Evolutionary conservation across 441 rosid genomes (phyloP), one percentile per base, ranked within the genome.

Genomic region (Melastoma candidum): DNA sequence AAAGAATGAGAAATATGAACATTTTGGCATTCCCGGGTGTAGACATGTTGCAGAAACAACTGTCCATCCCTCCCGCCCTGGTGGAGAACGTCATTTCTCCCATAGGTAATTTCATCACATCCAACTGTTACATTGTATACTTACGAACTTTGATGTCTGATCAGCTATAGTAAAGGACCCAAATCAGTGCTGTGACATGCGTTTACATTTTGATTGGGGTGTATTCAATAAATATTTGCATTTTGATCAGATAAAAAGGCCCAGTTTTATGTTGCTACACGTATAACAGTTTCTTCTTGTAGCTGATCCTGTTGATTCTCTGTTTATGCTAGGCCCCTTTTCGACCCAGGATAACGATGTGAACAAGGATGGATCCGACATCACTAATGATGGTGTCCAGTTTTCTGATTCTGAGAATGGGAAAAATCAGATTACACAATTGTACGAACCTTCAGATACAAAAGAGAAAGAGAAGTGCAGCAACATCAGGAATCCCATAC

Each of bases 11-110:
- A 72, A 81, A 78, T 63, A 70, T 78, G 74, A 89, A 80, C 67
- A 59, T 93, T 70, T 26, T 93, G 70, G 93, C 80, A 52, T 93
- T 93, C 74, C 98, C 96, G 25, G 90, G 97, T 14, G 85, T 93
- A 54, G 96, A 81, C 61, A 74, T 93, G 93, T 68, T 93, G 65
- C 83, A 80, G 81, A 93, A 89, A 70, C 68, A 75, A 57, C 26
- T 88, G 67, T 26, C 63, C 57, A 66, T 26, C 63, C 65, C 69
- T 58, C 66, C 58, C 48, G 46, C 47, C 44, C 13, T 54, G 2
- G 71, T 50, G 68, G 58, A 67, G 48, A 64, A 63, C 22, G 26
- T 44, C 2, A 57, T 54, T 57, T 24, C 68, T 25, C 43, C 44
- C 7, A 57, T 66, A 66, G 85, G 92, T 87, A 77, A 43, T 67